phyloP scores from a whole-genome alignment of 495 filamentous ascomycete genomes.

The Penicillium coffeae region DNA sequence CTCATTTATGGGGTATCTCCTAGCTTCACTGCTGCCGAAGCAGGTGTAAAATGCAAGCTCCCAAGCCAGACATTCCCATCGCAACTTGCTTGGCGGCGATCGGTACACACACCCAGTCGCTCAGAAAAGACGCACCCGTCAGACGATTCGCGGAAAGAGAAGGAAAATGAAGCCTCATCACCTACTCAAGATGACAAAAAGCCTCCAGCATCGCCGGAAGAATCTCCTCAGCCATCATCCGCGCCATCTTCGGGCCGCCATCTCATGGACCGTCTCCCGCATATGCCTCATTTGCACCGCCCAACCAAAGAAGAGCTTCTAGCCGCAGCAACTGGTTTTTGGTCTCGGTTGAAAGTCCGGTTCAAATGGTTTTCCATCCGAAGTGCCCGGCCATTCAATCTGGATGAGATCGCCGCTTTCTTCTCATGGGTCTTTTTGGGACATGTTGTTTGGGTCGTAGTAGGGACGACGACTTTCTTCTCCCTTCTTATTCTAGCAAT shows the following conservation, averaged over 20 bases:
- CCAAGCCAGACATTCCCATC: slow-evolving; percentile 26
- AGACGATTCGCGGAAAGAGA: slow-evolving; percentile 6
- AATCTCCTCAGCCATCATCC: slow-evolving; percentile 12
- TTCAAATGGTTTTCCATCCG: slow-evolving; percentile 98
- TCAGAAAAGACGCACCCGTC: slow-evolving; percentile 3
- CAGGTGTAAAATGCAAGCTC: slow-evolving; percentile 33
- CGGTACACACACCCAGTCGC: slow-evolving; percentile 32
- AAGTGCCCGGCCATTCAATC: slow-evolving; percentile 91
- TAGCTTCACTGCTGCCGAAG: slow-evolving; percentile 32
- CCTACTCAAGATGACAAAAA: slow-evolving; percentile 10
- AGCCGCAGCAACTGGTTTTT: slow-evolving; percentile 86
- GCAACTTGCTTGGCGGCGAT: slow-evolving; percentile 30
- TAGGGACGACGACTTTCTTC: slow-evolving; percentile 97
- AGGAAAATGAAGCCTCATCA: slow-evolving; percentile 12
- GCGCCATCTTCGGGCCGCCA: slow-evolving; percentile 32
- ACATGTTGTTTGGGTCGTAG: slow-evolving; percentile 88
- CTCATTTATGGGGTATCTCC: slow-evolving; percentile 32
- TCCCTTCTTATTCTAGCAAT: slow-evolving; percentile 82
- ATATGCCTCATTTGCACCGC: slow-evolving; percentile 70
- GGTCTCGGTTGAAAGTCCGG: slow-evolving; percentile 82
- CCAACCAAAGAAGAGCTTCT: slow-evolving; percentile 93
- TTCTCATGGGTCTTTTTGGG: slow-evolving; percentile 93
- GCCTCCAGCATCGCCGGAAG: neutral
- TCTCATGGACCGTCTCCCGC: slow-evolving; percentile 61
- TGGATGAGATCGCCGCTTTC: slow-evolving; percentile 91